Conservation (phyloP, 1,139 yeast genomes). For the Eremothecium gossypii region DNA sequence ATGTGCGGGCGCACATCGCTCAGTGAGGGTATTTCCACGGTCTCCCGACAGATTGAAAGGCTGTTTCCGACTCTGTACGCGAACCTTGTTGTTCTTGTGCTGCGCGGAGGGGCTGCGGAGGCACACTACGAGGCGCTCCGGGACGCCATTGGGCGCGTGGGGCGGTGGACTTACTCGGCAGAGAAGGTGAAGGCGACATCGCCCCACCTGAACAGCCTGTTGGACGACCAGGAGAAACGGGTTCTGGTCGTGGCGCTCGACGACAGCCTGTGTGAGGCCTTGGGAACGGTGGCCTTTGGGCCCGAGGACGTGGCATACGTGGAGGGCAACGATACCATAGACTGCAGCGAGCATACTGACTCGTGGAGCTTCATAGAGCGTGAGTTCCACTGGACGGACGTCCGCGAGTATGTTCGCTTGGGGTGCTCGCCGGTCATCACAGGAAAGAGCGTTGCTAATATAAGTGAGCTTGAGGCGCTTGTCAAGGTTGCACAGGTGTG, state of each 20-base stretch:
- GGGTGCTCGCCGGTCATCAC: constrained; percentile 55
- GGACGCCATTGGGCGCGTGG: no score
- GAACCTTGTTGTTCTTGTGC: no score
- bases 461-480: constrained; percentile 25
- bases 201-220: constrained; percentile 39
- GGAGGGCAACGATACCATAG: constrained; percentile 14
- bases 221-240: constrained; percentile 38
- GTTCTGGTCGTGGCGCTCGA: constrained; percentile 20
- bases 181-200: constrained; percentile 15
- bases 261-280: background rate
- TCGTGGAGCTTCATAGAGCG: constrained; percentile 33
- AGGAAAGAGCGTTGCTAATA: constrained; percentile 17
- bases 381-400: constrained; percentile 31
- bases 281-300: constrained; percentile 10
- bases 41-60: no score
- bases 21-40: no score
- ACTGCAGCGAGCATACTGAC: constrained; percentile 11
- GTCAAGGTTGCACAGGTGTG: constrained; percentile 40
- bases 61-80: no score
- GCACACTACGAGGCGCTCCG: no score
- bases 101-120: no score
- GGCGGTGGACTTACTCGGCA: no score
- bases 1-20: constrained; percentile 11
- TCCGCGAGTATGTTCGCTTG: constrained; percentile 36
- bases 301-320: constrained; percentile 13